Evolutionary conservation across 495 filamentous ascomycete species (phyloP).

Genomic region (Tuber melanosporum): DNA sequence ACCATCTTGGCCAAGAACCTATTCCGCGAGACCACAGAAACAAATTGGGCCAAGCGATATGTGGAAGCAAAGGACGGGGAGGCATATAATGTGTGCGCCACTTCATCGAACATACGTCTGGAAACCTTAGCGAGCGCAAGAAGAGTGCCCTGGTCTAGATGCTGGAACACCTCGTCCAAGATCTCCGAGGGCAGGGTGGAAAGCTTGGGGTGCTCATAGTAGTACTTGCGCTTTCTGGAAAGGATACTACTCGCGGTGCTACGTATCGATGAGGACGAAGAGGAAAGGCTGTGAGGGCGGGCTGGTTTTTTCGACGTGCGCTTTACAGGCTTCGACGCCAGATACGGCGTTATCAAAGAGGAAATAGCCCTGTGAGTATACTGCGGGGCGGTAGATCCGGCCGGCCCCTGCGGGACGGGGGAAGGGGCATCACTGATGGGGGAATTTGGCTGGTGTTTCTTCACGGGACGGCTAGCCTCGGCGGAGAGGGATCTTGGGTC

Average conservation of each 20-base stretch:
- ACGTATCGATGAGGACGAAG: conserved; percentile 28
- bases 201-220: conserved; percentile 34
- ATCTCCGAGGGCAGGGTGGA: conserved; percentile 43
- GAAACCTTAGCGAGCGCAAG: conserved; percentile 37
- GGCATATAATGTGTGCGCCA: conserved; percentile 38
- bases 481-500: conserved; percentile 33
- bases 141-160: conserved; percentile 38
- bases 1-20: conserved; percentile 40
- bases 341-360: conserved; percentile 30
- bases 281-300: conserved; percentile 30
- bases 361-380: conserved; percentile 27
- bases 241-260: conserved; percentile 29
- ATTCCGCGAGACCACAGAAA: conserved; percentile 40
- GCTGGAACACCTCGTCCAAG: conserved; percentile 34
- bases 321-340: conserved; percentile 20
- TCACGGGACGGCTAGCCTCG: conserved; percentile 27
- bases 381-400: background rate
- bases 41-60: conserved; percentile 46
- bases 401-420: background rate
- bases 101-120: conserved; percentile 36
- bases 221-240: conserved; percentile 36
- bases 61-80: conserved; percentile 42
- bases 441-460: conserved; percentile 29
- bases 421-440: conserved; percentile 5
- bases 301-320: conserved; percentile 21